Evolutionary conservation across 2,329 filamentous ascomycete species (phyloP).

Genomic region (Aureobasidium sp.): DNA sequence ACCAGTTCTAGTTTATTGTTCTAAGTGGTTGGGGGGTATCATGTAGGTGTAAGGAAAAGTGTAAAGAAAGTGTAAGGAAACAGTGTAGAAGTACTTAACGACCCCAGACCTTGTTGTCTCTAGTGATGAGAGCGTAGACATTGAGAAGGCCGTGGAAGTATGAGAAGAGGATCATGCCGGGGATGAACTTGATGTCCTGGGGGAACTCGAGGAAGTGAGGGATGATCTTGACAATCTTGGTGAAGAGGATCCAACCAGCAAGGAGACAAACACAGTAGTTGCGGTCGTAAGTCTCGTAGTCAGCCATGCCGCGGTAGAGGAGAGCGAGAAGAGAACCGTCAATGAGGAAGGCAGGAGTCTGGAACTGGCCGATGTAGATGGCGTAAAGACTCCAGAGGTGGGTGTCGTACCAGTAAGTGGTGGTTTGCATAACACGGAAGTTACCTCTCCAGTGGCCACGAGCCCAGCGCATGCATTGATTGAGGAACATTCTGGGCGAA

Average conservation of each 20-base stretch:
- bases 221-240: slow-evolving; percentile 50
- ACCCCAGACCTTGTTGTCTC: slow-evolving; percentile 23
- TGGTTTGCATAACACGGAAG: slow-evolving; percentile 35
- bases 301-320: slow-evolving; percentile 21
- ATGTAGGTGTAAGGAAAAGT: background rate
- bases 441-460: slow-evolving; percentile 42
- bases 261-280: slow-evolving; percentile 13
- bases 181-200: slow-evolving; percentile 42
- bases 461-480: slow-evolving; percentile 49
- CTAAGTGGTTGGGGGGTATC: background rate
- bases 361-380: slow-evolving; percentile 45
- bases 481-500: slow-evolving; percentile 39
- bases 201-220: slow-evolving; percentile 46
- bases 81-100: background rate
- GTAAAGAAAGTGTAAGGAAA: background rate
- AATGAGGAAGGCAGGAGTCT: slow-evolving; percentile 49
- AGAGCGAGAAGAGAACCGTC: slow-evolving; percentile 37
- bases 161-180: slow-evolving; percentile 44
- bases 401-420: slow-evolving; percentile 23
- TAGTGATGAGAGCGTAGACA: slow-evolving; percentile 45
- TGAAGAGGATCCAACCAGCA: slow-evolving; percentile 41
- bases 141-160: slow-evolving; percentile 54
- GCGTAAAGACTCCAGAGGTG: slow-evolving; percentile 48
- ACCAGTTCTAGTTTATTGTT: background rate
- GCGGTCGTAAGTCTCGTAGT: background rate